Evolutionary conservation across 768 basidiomycete genomes (phyloP).

Genomic region (Leucogyrophana mollusca): DNA sequence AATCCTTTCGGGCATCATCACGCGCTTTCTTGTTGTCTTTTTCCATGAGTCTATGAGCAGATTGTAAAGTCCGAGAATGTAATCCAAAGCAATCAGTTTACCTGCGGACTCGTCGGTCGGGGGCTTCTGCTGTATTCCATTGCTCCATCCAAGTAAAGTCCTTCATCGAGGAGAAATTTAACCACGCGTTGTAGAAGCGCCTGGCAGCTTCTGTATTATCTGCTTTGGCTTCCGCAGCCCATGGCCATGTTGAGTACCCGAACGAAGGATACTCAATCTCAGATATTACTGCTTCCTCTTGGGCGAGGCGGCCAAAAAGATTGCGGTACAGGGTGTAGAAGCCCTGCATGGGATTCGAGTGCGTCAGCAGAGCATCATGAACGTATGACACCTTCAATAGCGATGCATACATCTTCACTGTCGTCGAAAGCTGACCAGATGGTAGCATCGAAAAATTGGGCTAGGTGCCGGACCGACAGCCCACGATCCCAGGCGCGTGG

Average conservation of each 20-base stretch:
- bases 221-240: constrained; percentile 51
- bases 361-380: background rate
- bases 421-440: constrained; percentile 70
- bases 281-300: constrained; percentile 63
- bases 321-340: constrained; percentile 90
- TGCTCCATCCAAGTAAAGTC: constrained; percentile 86
- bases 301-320: constrained; percentile 77
- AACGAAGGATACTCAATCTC: constrained; percentile 73
- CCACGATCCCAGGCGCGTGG: constrained; percentile 65
- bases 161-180: constrained; percentile 83
- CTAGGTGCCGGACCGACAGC: constrained; percentile 75
- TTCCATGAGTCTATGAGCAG: constrained; percentile 72
- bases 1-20: constrained; percentile 85
- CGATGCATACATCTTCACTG: constrained; percentile 50
- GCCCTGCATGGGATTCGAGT: constrained; percentile 46
- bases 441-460: constrained; percentile 78
- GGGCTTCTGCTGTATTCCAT: constrained; percentile 82
- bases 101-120: constrained; percentile 83
- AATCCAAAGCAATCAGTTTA: constrained; percentile 24
- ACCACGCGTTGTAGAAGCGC: constrained; percentile 84
- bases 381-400: no score
- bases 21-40: constrained; percentile 92
- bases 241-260: constrained; percentile 75
- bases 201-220: constrained; percentile 52
- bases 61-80: background rate